Percentiles rank a stretch among this genome's conserved stretches.
These are phyloP conservation scores for Suillus ampliporus DNA, from an alignment of 768 basidiomycete species.

Conservation along the genomic window DNA sequence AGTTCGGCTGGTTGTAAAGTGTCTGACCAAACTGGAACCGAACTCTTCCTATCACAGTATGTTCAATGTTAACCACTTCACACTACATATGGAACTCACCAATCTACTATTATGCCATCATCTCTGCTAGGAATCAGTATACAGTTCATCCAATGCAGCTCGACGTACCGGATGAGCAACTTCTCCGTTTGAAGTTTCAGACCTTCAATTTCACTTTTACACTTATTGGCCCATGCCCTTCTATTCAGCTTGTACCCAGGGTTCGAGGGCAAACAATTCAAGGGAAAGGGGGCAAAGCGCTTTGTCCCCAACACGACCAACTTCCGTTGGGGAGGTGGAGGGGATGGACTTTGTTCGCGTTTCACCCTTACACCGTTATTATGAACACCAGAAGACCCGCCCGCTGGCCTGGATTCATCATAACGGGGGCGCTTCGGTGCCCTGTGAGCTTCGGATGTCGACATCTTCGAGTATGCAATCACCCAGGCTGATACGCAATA, in stretches of 20 bases:
- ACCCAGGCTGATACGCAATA: neutral
- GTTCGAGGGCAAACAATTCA: constrained; percentile 27
- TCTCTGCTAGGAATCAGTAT: constrained; percentile 21
- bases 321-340: constrained; percentile 16
- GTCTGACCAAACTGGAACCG: constrained; percentile 38
- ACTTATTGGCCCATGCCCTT: constrained; percentile 25
- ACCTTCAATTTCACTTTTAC: constrained; percentile 24
- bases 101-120: constrained; percentile 38
- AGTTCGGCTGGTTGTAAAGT: constrained; percentile 30
- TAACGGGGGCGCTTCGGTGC: constrained; percentile 24
- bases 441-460: constrained; percentile 7
- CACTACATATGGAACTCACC: constrained; percentile 21
- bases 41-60: constrained; percentile 30
- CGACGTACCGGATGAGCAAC: constrained; percentile 33
- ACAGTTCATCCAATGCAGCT: constrained; percentile 1
- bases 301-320: constrained; percentile 34
- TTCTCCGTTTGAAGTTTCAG: constrained; percentile 30
- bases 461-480: constrained; percentile 2
- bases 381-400: neutral
- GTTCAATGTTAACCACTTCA: neutral
- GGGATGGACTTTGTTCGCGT: constrained; percentile 27
- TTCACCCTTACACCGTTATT: constrained; percentile 19
- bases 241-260: constrained; percentile 27
- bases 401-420: neutral
- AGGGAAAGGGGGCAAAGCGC: constrained; percentile 34